Base-by-base conservation (phyloP, 2,329 filamentous ascomycete species). In the Hymenoscyphus linearis region DNA sequence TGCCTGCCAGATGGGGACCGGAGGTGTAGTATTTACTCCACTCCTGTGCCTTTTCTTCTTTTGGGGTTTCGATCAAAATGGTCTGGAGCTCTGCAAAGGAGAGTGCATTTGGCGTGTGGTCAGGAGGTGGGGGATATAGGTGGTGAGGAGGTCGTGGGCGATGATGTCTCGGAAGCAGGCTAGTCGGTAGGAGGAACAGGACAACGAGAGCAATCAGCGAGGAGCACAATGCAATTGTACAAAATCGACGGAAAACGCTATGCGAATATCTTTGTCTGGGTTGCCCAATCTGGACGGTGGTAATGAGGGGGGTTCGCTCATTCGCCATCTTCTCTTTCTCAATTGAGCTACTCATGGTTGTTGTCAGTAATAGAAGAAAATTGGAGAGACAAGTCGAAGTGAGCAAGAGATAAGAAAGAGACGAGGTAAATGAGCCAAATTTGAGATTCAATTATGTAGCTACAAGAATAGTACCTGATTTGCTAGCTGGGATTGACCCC, bases 1-100 rank as follows among this genome's bases (percentile, higher is more conserved):
- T 86, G 22, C 90, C 90, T 0, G 88, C 89, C 55, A 93, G 76
- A 75, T 93, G 90, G 18, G 87, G 82, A 0, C 90, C 90, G 0
- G 86, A 78, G 0, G 90, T 90, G 70, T 93, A 93, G 73, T 93
- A 93, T 64, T 79, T 79, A 73, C 86, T 90, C 89, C 89, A 93
- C 75, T 91, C 85, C 65, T 83, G 80, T 9, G 82, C 83, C 65
- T 80, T 80, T 54, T 82, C 76, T 34, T 79, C 77, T 60, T 79
- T 81, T 4, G 85, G 85, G 0, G 84, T 86, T 31, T 82, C 78
- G 52, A 86, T 75, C 40, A 88, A 72, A 34, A 88, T 82, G 5
- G 75, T 68, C 64, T 80, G 76, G n/a, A 88, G 76, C 66, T 85
- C 76, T 37, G 81, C 77, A 62, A 80, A 80, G 27, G 70, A 71